Evolutionary conservation across 2,329 filamentous ascomycete species (phyloP).

Genomic region (Plenodomus lindquistii): DNA sequence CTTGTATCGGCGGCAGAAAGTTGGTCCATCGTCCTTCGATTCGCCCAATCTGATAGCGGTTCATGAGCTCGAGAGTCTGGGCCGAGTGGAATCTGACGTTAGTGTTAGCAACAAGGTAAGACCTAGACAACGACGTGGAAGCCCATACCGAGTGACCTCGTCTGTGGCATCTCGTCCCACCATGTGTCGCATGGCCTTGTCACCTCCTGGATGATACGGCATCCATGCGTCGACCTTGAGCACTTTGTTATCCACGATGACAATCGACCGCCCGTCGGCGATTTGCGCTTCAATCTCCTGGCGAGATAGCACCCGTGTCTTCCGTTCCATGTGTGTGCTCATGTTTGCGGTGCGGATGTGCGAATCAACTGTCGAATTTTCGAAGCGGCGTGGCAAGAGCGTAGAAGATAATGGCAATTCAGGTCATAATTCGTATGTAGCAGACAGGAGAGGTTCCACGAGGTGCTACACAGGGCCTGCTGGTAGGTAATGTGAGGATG

Average conservation of each 20-base stretch:
- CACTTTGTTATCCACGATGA: constrained; percentile 80
- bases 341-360: constrained; percentile 25
- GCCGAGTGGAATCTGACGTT: constrained; percentile 73
- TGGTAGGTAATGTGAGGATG: constrained; percentile 13
- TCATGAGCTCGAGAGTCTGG: constrained; percentile 76
- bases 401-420: not conserved
- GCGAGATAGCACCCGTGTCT: constrained; percentile 59
- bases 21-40: constrained; percentile 84
- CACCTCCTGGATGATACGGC: constrained; percentile 86
- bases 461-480: constrained; percentile 4
- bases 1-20: constrained; percentile 89
- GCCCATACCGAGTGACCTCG: constrained; percentile 81
- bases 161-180: constrained; percentile 92
- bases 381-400: not conserved
- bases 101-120: constrained; percentile 8
- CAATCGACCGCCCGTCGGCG: constrained; percentile 75
- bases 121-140: not conserved
- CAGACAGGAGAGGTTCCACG: not conserved
- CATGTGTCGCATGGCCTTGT: constrained; percentile 91
- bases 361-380: not conserved
- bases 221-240: constrained; percentile 89
- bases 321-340: constrained; percentile 39
- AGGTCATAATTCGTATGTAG: constrained; percentile 4
- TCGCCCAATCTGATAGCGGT: constrained; percentile 78
- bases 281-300: constrained; percentile 79